These are phyloP conservation scores for Saprolegnia parasitica DNA, from an alignment of 352 stramenopile genomes.

Conservation along the genomic window DNA sequence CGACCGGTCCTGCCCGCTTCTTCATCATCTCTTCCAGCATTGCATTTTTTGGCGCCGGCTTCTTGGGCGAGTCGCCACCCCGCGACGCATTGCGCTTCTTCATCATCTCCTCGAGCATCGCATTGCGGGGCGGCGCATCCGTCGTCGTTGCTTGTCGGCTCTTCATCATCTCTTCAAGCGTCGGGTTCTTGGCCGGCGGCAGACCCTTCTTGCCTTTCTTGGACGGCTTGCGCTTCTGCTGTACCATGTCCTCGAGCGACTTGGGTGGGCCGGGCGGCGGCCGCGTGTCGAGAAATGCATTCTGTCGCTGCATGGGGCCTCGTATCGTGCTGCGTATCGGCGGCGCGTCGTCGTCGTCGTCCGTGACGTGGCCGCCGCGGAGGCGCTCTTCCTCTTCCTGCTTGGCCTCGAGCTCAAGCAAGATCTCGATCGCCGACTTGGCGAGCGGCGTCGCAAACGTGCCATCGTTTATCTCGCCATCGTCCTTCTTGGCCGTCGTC, in stretches of 20 bases:
- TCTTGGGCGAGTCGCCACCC: background rate
- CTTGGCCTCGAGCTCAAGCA: constrained; percentile 23
- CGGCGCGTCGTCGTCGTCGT: constrained; percentile 8
- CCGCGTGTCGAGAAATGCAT: background rate
- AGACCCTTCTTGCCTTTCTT: constrained; percentile 5
- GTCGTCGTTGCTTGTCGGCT: background rate
- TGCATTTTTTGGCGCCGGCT: background rate
- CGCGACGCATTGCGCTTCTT: background rate
- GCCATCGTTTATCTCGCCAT: background rate
- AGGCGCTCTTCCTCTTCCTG: constrained; percentile 22
- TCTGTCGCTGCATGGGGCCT: background rate
- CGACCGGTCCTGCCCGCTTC: background rate
- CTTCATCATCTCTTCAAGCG: constrained; percentile 15
- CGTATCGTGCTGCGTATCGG: background rate
- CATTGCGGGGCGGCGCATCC: background rate
- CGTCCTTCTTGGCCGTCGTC: background rate
- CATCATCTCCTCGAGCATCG: constrained; percentile 18
- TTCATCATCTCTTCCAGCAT: constrained; percentile 24
- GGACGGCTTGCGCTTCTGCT: background rate
- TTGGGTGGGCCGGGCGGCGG: background rate
- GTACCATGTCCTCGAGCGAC: background rate
- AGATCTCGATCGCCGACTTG: constrained; percentile 28
- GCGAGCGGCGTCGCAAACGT: constrained; percentile 22
- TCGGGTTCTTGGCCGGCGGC: constrained; percentile 4
- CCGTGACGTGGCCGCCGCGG: background rate